Conservation (phyloP, 257 asterid genomes). For the Ilex aquifolium region DNA sequence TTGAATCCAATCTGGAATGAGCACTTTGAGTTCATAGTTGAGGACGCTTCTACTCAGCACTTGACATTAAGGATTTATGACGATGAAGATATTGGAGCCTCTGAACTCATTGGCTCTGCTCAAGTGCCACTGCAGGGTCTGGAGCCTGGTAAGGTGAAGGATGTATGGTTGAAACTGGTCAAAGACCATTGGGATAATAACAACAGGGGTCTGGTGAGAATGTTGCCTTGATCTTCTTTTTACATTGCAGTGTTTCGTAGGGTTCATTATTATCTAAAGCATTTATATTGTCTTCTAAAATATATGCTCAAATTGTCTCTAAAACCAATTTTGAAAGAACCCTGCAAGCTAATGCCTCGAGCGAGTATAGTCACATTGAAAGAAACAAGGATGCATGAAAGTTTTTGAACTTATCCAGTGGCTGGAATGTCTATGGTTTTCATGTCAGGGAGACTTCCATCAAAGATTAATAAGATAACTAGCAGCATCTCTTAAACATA, state of each 20-base stretch:
- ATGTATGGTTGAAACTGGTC: constrained; percentile 75
- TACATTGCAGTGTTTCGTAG: background rate
- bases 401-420: too few species aligned
- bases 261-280: too few species aligned
- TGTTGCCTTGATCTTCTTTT: background rate
- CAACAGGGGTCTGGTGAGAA: constrained; percentile 73
- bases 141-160: constrained; percentile 85
- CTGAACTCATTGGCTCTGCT: constrained; percentile 82
- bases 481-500: too few species aligned
- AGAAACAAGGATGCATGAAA: too few species aligned
- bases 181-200: constrained; percentile 86
- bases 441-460: too few species aligned
- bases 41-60: constrained; percentile 71
- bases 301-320: too few species aligned
- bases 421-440: too few species aligned
- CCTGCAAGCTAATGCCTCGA: too few species aligned
- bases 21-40: constrained; percentile 82
- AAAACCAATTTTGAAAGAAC: too few species aligned
- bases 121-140: constrained; percentile 43
- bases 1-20: constrained; percentile 89
- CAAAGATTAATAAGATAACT: too few species aligned
- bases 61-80: constrained; percentile 76
- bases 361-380: too few species aligned
- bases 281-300: too few species aligned
- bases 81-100: constrained; percentile 82